Evolutionary conservation across 306 rosid genomes (phyloP).

Genomic region (Parietaria judaica): DNA sequence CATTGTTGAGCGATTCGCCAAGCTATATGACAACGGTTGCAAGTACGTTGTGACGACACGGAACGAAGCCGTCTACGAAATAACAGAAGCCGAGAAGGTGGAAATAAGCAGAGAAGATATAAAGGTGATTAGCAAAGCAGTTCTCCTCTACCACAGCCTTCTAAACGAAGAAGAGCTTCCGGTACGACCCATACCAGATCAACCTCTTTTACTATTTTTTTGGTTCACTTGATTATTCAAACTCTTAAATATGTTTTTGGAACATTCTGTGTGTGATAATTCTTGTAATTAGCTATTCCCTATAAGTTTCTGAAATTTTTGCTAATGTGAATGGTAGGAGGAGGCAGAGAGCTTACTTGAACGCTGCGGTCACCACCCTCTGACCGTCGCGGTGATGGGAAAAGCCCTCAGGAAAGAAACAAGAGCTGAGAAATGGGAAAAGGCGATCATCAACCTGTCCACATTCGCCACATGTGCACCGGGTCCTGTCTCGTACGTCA

Average conservation of each 20-base stretch:
- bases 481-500: constrained; percentile 30
- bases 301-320: background rate
- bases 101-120: constrained; percentile 24
- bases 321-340: constrained; percentile 9
- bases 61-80: constrained; percentile 29
- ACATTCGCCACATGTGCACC: constrained; percentile 27
- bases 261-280: background rate
- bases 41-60: constrained; percentile 24
- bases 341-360: constrained; percentile 24
- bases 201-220: background rate
- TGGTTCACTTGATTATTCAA: no score
- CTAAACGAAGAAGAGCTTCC: constrained; percentile 26
- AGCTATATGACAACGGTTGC: constrained; percentile 26
- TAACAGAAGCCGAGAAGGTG: constrained; percentile 31
- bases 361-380: constrained; percentile 31
- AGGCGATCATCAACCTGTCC: constrained; percentile 28
- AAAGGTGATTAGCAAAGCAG: constrained; percentile 23
- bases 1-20: constrained; percentile 23
- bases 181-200: constrained; percentile 6
- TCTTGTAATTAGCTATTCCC: background rate
- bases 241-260: no score
- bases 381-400: constrained; percentile 29
- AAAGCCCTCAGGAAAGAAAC: constrained; percentile 30
- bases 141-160: constrained; percentile 23
- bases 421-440: constrained; percentile 26